Percentiles rank a stretch among this genome's conserved stretches.
Evolutionary conservation across 192 early-diverging fungal genomes (phyloP).

Genomic region (Linnemannia elongata): DNA sequence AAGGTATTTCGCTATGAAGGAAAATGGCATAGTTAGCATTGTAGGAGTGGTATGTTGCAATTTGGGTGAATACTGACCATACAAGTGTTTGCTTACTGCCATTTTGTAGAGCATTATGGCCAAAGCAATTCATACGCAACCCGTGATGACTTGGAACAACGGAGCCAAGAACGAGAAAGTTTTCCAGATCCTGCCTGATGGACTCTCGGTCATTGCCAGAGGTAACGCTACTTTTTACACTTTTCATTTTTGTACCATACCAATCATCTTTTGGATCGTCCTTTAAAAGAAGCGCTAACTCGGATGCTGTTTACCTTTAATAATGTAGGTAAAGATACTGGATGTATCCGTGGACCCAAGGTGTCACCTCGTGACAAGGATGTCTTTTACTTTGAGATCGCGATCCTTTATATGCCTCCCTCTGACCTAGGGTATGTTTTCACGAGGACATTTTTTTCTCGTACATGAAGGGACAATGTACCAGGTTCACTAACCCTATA

Average conservation of each 20-base stretch:
- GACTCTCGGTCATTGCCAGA: slow-evolving; percentile 45
- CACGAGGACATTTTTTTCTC: not conserved
- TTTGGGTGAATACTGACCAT: not conserved
- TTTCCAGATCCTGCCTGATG: slow-evolving; percentile 33
- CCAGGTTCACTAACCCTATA: not conserved
- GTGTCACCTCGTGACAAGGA: slow-evolving; percentile 54
- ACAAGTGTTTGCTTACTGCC: not conserved
- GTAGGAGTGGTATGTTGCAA: not conserved
- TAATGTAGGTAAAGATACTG: slow-evolving; percentile 28
- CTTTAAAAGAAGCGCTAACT: not conserved
- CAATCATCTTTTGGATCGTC: not conserved
- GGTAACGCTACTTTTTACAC: slow-evolving; percentile 6
- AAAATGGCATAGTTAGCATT: too few relatives aligned
- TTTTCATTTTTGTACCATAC: not conserved
- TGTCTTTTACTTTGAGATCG: slow-evolving; percentile 53
- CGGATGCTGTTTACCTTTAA: not conserved
- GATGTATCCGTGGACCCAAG: slow-evolving; percentile 54
- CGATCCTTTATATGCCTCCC: slow-evolving; percentile 41
- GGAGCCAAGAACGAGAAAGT: slow-evolving; percentile 36
- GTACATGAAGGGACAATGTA: not conserved
- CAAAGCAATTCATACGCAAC: slow-evolving; percentile 8
- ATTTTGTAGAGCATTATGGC: slow-evolving; percentile 29
- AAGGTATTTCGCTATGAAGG: slow-evolving; percentile 18
- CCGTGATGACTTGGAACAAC: slow-evolving; percentile 34
- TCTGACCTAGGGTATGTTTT: slow-evolving; percentile 34